Conservation (phyloP, 2,329 filamentous ascomycete genomes). For the Magnaporthiopsis rhizophila region DNA sequence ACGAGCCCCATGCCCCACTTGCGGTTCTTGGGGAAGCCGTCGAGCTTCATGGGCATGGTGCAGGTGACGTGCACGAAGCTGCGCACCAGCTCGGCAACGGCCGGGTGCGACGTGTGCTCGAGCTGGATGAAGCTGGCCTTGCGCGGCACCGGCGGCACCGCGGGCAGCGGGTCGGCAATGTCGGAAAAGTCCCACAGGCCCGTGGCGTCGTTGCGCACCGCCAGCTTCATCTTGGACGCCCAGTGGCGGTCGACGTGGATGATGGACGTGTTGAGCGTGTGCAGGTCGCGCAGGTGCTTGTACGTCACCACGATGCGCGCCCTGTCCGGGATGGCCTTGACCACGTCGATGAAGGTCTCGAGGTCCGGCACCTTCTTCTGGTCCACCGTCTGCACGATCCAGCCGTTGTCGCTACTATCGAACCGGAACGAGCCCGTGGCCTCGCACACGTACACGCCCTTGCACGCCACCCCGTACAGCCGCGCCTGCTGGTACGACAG, state of each 20-base stretch:
- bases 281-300: constrained; percentile 88
- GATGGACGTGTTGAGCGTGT: constrained; percentile 89
- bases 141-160: constrained; percentile 60
- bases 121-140: constrained; percentile 89
- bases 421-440: constrained; percentile 92
- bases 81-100: constrained; percentile 85
- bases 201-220: constrained; percentile 79
- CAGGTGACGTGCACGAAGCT: constrained; percentile 93
- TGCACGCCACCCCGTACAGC: constrained; percentile 83
- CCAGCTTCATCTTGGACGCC: constrained; percentile 89
- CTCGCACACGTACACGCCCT: constrained; percentile 92
- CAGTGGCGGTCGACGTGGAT: constrained; percentile 92
- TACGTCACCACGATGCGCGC: constrained; percentile 89
- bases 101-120: constrained; percentile 77
- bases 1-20: constrained; percentile 95
- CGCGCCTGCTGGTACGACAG: constrained; percentile 97
- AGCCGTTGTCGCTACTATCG: constrained; percentile 82
- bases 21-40: constrained; percentile 91
- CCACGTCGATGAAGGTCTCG: constrained; percentile 81
- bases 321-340: constrained; percentile 75
- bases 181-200: constrained; percentile 94
- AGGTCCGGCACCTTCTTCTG: constrained; percentile 86
- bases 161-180: constrained; percentile 71
- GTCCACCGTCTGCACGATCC: constrained; percentile 88
- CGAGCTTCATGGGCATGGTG: constrained; percentile 89